Evolutionary conservation across 1,284 basidiomycete genomes (phyloP).

Genomic region (Pholiota adiposa): DNA sequence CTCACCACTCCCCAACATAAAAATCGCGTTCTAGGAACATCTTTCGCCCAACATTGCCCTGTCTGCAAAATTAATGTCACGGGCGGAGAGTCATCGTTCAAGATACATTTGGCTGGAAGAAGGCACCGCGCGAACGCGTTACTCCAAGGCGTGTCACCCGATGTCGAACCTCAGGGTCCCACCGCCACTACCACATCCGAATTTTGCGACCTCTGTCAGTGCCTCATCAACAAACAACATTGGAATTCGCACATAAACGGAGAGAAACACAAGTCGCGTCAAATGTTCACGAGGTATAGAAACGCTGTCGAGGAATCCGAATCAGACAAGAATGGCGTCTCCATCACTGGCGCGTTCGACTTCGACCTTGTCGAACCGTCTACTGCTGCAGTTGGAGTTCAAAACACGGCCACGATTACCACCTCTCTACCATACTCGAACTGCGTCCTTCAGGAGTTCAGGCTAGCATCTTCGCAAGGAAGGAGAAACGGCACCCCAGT

Average conservation of each 20-base stretch:
- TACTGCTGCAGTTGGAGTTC: constrained; percentile 30
- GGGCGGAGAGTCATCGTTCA: constrained; percentile 31
- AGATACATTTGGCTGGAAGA: constrained; percentile 30
- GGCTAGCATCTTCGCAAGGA: constrained; percentile 41
- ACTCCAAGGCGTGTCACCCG: constrained; percentile 23
- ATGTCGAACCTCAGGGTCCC: constrained; percentile 36
- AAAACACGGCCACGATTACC: constrained; percentile 26
- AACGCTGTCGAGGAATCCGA: constrained; percentile 46
- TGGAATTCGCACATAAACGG: constrained; percentile 38
- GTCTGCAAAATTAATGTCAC: constrained; percentile 33
- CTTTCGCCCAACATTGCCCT: constrained; percentile 30
- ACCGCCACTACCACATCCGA: constrained; percentile 29
- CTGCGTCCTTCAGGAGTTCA: constrained; percentile 32
- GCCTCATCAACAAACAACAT: constrained; percentile 29
- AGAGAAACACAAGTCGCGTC: constrained; percentile 37
- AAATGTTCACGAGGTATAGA: constrained; percentile 39
- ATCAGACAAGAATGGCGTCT: constrained; percentile 48
- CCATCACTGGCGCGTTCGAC: constrained; percentile 39
- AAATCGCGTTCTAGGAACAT: constrained; percentile 25
- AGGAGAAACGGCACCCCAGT: constrained; percentile 25
- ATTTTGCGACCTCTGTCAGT: constrained; percentile 45
- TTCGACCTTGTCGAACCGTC: constrained; percentile 43
- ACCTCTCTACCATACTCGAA: constrained; percentile 35
- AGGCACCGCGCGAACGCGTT: constrained; percentile 30
- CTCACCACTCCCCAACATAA: constrained; percentile 28